These are phyloP conservation scores for Pelargonium australe DNA, from an alignment of 441 rosid genomes.

Conservation along the genomic window DNA sequence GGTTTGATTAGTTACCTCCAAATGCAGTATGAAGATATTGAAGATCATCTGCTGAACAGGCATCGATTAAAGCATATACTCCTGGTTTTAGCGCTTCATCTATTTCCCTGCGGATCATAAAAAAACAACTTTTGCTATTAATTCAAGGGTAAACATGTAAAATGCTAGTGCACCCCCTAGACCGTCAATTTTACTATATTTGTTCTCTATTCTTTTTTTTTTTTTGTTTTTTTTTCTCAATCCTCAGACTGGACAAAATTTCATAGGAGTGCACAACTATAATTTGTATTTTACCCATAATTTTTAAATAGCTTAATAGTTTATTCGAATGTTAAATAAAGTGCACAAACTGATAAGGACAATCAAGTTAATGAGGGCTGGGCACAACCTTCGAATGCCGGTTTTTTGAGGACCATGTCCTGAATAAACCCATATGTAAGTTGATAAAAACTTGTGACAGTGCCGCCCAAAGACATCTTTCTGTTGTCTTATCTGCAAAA, in stretches of 20 bases:
- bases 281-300: too few species aligned
- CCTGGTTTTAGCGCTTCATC: constrained; percentile 86
- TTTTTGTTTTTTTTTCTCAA: too few species aligned
- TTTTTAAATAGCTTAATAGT: too few species aligned
- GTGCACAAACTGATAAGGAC: neutral
- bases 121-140: neutral
- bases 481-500: constrained; percentile 80
- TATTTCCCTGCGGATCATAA: constrained; percentile 54
- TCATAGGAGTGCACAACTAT: too few species aligned
- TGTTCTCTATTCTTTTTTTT: too few species aligned
- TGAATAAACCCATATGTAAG: constrained; percentile 69
- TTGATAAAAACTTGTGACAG: constrained; percentile 68
- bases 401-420: constrained; percentile 61
- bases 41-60: constrained; percentile 70
- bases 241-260: too few species aligned
- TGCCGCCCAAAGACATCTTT: constrained; percentile 64
- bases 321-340: neutral
- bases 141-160: neutral
- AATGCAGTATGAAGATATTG: constrained; percentile 74
- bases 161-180: too few species aligned
- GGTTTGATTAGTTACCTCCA: constrained; percentile 53
- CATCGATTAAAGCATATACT: constrained; percentile 77
- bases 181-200: too few species aligned
- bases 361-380: neutral
- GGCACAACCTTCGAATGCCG: constrained; percentile 64